Evolutionary conservation across 73 alveolate species (phyloP).

Genomic region (Symbiodinium natans): DNA sequence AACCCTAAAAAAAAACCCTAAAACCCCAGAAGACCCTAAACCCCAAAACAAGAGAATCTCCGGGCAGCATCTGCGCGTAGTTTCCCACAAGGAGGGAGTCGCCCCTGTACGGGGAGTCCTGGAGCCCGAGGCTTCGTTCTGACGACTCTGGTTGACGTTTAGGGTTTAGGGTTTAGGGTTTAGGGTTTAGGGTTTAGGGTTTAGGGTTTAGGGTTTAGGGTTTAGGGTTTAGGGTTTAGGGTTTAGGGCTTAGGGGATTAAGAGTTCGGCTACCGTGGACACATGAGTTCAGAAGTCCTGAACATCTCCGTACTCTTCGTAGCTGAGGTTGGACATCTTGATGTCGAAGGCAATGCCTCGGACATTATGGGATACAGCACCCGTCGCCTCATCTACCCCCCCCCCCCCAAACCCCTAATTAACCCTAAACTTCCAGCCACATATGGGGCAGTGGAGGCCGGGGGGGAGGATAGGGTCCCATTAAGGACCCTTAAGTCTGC

Average conservation of each 20-base stretch:
- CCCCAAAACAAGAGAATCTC: background rate
- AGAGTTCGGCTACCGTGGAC: background rate
- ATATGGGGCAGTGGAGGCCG: no score
- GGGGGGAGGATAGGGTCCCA: no score
- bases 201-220: no score
- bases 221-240: no score
- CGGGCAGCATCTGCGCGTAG: constrained; percentile 64
- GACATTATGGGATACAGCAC: no score
- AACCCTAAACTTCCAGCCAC: no score
- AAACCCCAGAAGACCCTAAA: no score
- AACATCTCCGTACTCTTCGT: background rate
- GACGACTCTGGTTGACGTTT: background rate
- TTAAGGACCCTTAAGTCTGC: no score
- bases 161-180: background rate
- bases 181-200: no score
- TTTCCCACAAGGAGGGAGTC: constrained; percentile 42
- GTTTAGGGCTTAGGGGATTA: no score
- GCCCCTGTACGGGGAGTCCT: constrained; percentile 40
- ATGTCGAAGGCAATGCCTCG: constrained; percentile 47
- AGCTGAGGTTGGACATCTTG: constrained; percentile 42
- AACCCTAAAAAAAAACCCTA: background rate
- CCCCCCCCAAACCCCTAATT: no score
- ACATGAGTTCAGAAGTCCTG: background rate
- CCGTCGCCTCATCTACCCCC: no score
- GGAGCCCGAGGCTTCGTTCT: background rate